Evolutionary conservation across 805 yeast genomes (phyloP).

Genomic region (Ogataea philodendri): DNA sequence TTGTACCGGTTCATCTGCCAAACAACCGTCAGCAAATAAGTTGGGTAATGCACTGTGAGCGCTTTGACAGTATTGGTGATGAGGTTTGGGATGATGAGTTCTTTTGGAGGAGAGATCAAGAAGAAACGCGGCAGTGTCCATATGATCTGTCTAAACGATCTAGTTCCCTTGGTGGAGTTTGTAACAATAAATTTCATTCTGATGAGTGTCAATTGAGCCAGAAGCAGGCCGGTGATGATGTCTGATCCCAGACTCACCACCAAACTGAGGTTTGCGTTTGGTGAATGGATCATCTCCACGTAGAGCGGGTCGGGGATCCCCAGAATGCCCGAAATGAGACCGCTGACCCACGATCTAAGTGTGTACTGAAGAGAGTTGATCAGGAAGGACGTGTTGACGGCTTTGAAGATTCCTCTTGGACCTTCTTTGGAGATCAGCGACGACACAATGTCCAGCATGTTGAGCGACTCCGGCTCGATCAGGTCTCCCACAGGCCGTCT

Average conservation of each 20-base stretch:
- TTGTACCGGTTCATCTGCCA: constrained; percentile 65
- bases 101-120: constrained; percentile 50
- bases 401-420: constrained; percentile 67
- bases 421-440: constrained; percentile 68
- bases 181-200: constrained; percentile 74
- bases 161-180: constrained; percentile 38
- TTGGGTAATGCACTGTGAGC: constrained; percentile 32
- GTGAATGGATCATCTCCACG: constrained; percentile 76
- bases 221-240: constrained; percentile 63
- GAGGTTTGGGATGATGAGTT: constrained; percentile 64
- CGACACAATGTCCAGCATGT: constrained; percentile 63
- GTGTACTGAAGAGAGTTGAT: constrained; percentile 72
- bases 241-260: constrained; percentile 68
- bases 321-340: constrained; percentile 75
- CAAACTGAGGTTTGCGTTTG: constrained; percentile 70
- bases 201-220: constrained; percentile 80
- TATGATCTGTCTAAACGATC: constrained; percentile 74
- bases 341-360: constrained; percentile 88
- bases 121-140: constrained; percentile 44
- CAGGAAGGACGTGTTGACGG: constrained; percentile 76
- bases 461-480: constrained; percentile 56
- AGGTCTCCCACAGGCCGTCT: constrained; percentile 4
- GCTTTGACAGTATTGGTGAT: constrained; percentile 30
- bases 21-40: constrained; percentile 60
- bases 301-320: constrained; percentile 88